A percentile compares a stretch with the other conserved stretches of the same genome.
Evolutionary conservation across 768 basidiomycete genomes (phyloP).

Genomic region (Phylloporus sp.): DNA sequence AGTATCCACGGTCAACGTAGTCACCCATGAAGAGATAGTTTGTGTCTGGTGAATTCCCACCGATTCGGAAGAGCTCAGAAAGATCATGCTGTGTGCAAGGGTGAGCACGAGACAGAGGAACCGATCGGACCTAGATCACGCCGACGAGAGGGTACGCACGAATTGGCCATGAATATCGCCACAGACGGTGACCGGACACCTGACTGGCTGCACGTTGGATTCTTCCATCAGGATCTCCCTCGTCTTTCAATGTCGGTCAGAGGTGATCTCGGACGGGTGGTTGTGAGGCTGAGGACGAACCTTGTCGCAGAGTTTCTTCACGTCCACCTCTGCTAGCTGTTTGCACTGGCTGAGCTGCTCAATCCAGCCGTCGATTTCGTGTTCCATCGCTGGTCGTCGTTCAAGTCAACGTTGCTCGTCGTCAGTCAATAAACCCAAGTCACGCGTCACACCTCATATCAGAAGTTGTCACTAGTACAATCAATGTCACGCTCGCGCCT

Average conservation of each 20-base stretch:
- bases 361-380: conserved; percentile 95
- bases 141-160: conserved; percentile 56
- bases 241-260: conserved; percentile 53
- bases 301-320: conserved; percentile 99
- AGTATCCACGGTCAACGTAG: conserved; percentile 99
- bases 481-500: conserved; percentile 23
- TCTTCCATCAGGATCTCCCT: conserved; percentile 99
- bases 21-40: conserved; percentile 99
- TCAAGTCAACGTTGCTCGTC: conserved; percentile 21
- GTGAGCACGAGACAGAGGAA: conserved; percentile 8
- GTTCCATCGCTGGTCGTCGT: conserved; percentile 38
- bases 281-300: conserved; percentile 38
- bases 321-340: conserved; percentile 90
- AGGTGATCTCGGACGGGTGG: conserved; percentile 19
- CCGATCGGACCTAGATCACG: conserved; percentile 26
- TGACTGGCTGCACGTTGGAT: conserved; percentile 97
- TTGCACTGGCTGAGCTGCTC: conserved; percentile 96
- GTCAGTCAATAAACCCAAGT: conserved; percentile 14
- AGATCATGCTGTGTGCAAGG: conserved; percentile 81
- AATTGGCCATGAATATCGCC: conserved; percentile 99
- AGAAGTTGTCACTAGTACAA: conserved; percentile 18
- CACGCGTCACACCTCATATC: conserved; percentile 29
- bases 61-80: conserved; percentile 97
- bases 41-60: conserved; percentile 97
- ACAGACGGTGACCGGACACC: conserved; percentile 98